Evolutionary conservation across 2,329 filamentous ascomycete species (phyloP).

Genomic region (Aspergillus ochraceoroseus): DNA sequence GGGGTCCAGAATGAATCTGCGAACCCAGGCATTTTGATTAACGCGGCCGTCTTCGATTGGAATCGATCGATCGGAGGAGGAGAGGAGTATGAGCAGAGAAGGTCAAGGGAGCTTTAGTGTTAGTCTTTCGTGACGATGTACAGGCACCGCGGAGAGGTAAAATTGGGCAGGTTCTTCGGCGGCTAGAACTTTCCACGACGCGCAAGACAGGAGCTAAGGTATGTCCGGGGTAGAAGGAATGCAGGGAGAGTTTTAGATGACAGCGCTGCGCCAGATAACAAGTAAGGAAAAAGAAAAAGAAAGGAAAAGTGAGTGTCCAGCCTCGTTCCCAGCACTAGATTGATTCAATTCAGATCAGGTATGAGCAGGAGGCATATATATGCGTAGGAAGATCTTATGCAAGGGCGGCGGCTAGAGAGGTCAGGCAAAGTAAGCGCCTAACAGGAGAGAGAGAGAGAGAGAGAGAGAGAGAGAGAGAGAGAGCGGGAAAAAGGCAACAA

Average conservation of each 20-base stretch:
- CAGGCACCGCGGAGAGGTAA: too few relatives aligned
- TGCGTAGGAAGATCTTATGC: slow-evolving; percentile 13
- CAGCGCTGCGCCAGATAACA: not conserved
- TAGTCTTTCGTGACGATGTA: too few relatives aligned
- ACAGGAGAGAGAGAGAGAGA: slow-evolving; percentile 2
- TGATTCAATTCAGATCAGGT: slow-evolving; percentile 11
- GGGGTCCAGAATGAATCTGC: slow-evolving; percentile 96
- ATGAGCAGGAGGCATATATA: slow-evolving; percentile 15
- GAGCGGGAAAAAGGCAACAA: not conserved
- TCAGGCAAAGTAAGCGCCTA: slow-evolving; percentile 7
- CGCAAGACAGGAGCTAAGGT: slow-evolving; percentile 1
- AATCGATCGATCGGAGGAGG: not conserved
- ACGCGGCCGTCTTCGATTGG: not conserved
- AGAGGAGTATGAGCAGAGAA: not conserved
- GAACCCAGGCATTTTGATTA: slow-evolving; percentile 71
- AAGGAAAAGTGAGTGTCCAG: slow-evolving; percentile 12
- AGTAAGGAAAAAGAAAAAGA: not conserved
- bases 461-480: slow-evolving; percentile 1
- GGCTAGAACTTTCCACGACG: slow-evolving; percentile 2
- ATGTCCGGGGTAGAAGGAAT: slow-evolving; percentile 2
- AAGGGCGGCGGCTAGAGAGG: slow-evolving; percentile 20
- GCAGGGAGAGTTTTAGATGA: not conserved
- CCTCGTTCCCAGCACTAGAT: slow-evolving; percentile 9
- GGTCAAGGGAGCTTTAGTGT: too few relatives aligned
- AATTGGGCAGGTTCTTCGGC: too few relatives aligned